Evolutionary conservation across 768 basidiomycete species (phyloP), one percentile per base, ranked within the genome.

Genomic region (Thelephora aurantiotincta): DNA sequence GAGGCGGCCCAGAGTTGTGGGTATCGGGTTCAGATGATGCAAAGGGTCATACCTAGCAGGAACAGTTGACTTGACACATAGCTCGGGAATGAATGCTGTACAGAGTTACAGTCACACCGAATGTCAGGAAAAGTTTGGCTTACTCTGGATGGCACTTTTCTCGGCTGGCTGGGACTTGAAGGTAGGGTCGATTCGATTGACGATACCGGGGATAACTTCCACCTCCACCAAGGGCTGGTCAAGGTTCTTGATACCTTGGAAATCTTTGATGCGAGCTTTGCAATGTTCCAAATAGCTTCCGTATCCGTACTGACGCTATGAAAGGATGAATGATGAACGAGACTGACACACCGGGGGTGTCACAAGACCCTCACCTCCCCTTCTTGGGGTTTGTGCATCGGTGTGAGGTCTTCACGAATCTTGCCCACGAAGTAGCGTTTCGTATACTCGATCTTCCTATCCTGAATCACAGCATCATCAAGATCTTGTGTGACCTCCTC

Each of bases 51-150:
- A 82, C 87, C 79, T 85, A 20, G 81, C 81, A 33, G 84, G 77
- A 50, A 88, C 66, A 9, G 78, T 80, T 57, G 74, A 78, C 56
- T 76, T 82, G 37, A 71, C 72, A 57, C 80, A 84, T 13, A 89
- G 65, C 59, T 90, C 88, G n/a, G 88, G 88, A 55, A 90, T 86
- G 35, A 90, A 68, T 59, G 83, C 87, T 90, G 57, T 7, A 47
- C 51, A 37, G 54, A 45, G 49, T 30, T 9, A 9, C 9, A 30
- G 43, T 2, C 35, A 22, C 46, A 14, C 12, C 16, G 26, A 41
- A 23, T 22, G 44, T 38, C 20, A 36, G 38, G 23, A 11, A 50
- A 18, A 53, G 47, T 33, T 52, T 45, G 46, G 56, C 75, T 30
- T 59, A 85, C 86, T 83, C 65, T 82, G 84, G 5, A 74, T 69